These are phyloP conservation scores for Epichloe typhina DNA, from an alignment of 2,329 filamentous ascomycete genomes.

Conservation along the genomic window DNA sequence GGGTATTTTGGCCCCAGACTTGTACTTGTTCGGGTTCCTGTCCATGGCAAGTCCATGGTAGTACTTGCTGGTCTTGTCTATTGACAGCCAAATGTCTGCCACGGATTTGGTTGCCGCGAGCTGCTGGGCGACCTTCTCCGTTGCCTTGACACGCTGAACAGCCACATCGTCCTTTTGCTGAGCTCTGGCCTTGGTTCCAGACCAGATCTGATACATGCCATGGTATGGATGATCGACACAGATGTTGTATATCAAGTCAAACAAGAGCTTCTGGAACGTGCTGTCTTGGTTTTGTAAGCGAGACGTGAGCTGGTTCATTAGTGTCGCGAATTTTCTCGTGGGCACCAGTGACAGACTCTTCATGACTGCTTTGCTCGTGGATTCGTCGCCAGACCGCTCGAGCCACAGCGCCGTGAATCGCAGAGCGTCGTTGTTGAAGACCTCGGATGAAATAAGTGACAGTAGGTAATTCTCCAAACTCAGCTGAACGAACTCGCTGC, in stretches of 20 bases:
- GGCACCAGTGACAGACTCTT: constrained; percentile 61
- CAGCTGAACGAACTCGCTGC: constrained; percentile 72
- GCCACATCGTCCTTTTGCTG: constrained; percentile 63
- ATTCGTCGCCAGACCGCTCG: constrained; percentile 62
- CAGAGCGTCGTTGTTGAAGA: constrained; percentile 77
- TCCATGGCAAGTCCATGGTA: constrained; percentile 54
- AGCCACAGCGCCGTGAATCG: constrained; percentile 93
- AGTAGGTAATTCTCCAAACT: constrained; percentile 90
- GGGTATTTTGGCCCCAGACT: constrained; percentile 50
- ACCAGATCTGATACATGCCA: constrained; percentile 93
- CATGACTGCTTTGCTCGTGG: constrained; percentile 65
- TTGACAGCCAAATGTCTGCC: constrained; percentile 50
- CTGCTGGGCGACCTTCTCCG: constrained; percentile 50
- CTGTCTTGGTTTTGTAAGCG: constrained; percentile 59
- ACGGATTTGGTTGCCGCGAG: constrained; percentile 40
- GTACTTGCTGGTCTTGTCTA: constrained; percentile 59
- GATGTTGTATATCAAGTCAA: constrained; percentile 64
- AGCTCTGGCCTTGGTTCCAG: constrained; percentile 56
- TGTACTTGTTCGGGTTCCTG: constrained; percentile 50
- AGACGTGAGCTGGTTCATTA: constrained; percentile 97
- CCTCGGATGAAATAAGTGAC: constrained; percentile 71
- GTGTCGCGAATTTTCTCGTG: constrained; percentile 77
- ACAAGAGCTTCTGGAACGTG: constrained; percentile 66
- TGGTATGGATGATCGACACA: constrained; percentile 92
- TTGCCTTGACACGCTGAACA: constrained; percentile 59